Evolutionary conservation across 108 stramenopile genomes (phyloP).

Genomic region (Nitzschia putrida): DNA sequence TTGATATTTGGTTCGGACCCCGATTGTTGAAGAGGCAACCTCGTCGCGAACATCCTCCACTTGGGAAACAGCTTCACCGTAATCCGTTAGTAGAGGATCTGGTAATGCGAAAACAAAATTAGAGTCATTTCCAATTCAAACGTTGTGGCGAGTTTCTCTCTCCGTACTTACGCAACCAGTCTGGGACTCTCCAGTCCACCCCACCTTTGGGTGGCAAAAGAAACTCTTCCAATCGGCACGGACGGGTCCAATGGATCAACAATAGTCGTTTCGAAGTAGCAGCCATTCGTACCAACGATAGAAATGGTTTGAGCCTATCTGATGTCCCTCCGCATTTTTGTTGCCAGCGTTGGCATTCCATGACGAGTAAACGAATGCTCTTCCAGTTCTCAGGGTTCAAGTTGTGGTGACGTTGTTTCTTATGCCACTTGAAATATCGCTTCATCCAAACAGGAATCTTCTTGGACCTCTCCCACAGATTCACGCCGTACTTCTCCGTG

Average conservation of each 20-base stretch:
- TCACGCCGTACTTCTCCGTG: conserved; percentile 2
- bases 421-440: conserved; percentile 48
- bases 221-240: conserved; percentile 47
- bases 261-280: conserved; percentile 32
- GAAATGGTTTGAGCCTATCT: conserved; percentile 46
- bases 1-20: conserved; percentile 26
- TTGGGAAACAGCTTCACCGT: background rate
- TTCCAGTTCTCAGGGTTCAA: conserved; percentile 36
- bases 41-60: conserved; percentile 9
- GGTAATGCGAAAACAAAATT: background rate
- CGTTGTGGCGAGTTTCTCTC: background rate
- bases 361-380: conserved; percentile 23
- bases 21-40: background rate
- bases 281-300: conserved; percentile 31
- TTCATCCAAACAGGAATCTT: conserved; percentile 40
- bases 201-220: conserved; percentile 38
- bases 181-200: conserved; percentile 48
- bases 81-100: conserved; percentile 12
- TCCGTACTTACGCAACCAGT: conserved; percentile 28
- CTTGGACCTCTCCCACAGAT: conserved; percentile 30
- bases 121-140: background rate
- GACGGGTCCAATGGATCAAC: conserved; percentile 52
- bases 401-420: conserved; percentile 11
- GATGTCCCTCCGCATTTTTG: conserved; percentile 43
- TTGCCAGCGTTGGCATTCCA: conserved; percentile 26